Percentiles rank a stretch among this genome's conserved stretches.
Conservation (phyloP, 352 stramenopile genomes). For the Pythium biforme region DNA sequence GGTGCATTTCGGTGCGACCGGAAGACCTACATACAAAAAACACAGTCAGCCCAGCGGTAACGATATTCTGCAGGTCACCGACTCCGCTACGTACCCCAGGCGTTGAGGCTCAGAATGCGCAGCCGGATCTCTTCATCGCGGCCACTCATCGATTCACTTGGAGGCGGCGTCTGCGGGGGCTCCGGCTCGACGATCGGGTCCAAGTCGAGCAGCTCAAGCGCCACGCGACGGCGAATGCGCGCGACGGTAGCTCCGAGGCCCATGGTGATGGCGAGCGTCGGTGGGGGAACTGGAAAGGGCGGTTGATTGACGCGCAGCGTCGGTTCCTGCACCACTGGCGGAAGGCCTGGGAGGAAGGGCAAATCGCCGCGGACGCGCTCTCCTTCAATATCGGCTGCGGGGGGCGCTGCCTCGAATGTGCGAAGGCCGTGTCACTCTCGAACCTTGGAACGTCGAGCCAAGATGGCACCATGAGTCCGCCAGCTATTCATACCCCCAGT, state of each 20-base stretch:
- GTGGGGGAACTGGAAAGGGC: not conserved
- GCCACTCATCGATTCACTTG: not conserved
- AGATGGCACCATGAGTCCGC: not conserved
- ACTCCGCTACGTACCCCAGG: constrained; percentile 61
- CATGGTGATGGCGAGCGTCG: constrained; percentile 23
- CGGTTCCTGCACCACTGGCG: not conserved
- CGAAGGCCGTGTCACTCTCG: not conserved
- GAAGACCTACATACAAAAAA: constrained; percentile 39
- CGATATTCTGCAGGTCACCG: no score
- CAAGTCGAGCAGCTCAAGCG: constrained; percentile 57
- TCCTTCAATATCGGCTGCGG: constrained; percentile 6
- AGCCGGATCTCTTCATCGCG: constrained; percentile 27
- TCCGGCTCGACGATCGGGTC: constrained; percentile 47
- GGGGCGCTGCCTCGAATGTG: constrained; percentile 1
- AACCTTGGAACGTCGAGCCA: not conserved
- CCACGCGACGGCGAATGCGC: constrained; percentile 50
- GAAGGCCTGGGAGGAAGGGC: not conserved
- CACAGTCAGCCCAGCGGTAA: not conserved
- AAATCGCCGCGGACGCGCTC: not conserved
- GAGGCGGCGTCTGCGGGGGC: constrained; percentile 24
- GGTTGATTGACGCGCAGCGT: not conserved
- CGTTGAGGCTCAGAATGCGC: constrained; percentile 73
- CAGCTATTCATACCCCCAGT: not conserved
- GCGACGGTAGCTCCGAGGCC: constrained; percentile 33
- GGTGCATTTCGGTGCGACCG: constrained; percentile 62